Conservation (phyloP, 495 filamentous ascomycete genomes). For the Hyaloscypha bicolor region DNA sequence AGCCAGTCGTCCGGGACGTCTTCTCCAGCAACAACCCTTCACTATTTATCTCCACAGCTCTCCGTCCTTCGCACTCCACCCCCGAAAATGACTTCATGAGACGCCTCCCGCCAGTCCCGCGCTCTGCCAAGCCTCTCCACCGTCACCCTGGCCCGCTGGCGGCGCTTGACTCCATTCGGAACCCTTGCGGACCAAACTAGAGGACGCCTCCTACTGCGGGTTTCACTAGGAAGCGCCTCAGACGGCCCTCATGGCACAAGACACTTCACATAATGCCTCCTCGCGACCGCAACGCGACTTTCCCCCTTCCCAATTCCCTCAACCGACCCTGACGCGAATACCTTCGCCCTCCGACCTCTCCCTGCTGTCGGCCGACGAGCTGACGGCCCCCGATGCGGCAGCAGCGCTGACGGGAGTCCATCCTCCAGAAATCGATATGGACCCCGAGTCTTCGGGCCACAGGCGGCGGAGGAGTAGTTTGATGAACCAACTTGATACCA, state of each 20-base stretch:
- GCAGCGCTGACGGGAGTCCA: slow-evolving; percentile 23
- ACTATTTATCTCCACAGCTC: not conserved
- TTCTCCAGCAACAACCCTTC: not conserved
- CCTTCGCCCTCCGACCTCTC: slow-evolving; percentile 23
- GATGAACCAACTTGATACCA: slow-evolving; percentile 25
- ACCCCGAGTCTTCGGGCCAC: slow-evolving; percentile 25
- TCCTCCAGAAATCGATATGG: slow-evolving; percentile 25
- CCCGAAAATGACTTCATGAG: not conserved
- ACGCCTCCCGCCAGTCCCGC: not conserved
- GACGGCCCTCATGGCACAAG: slow-evolving; percentile 1
- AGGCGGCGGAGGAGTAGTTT: slow-evolving; percentile 32
- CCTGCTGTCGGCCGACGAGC: slow-evolving; percentile 19
- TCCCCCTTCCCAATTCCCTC: slow-evolving; percentile 22
- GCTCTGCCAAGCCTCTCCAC: not conserved
- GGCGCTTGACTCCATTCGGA: not conserved
- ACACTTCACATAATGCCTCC: not conserved
- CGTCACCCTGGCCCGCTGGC: not conserved
- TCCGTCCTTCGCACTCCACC: not conserved
- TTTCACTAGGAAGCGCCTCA: not conserved
- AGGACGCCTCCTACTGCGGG: not conserved
- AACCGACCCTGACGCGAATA: slow-evolving; percentile 11
- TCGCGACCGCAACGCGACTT: not conserved
- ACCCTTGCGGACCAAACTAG: not conserved
- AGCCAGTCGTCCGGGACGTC: not conserved
- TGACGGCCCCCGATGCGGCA: slow-evolving; percentile 29